These are phyloP conservation scores for Hemisphaericaspora lyxosophila DNA, from an alignment of 1,139 yeast species.

Conservation along the genomic window DNA sequence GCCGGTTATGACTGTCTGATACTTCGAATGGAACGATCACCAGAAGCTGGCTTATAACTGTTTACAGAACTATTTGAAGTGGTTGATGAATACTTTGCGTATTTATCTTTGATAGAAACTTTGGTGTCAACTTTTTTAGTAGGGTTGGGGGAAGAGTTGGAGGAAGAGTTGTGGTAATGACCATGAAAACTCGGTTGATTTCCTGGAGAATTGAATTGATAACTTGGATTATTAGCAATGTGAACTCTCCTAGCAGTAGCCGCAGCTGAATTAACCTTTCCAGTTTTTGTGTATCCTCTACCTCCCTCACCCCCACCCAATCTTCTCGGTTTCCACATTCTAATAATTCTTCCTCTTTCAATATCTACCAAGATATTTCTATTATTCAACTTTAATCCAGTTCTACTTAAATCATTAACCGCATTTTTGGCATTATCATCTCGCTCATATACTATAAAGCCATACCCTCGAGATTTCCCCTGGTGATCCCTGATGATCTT, in stretches of 20 bases:
- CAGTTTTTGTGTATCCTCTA: slow-evolving; percentile 49
- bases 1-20: slow-evolving; percentile 17
- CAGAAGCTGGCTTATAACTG: slow-evolving; percentile 13
- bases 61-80: slow-evolving; percentile 3
- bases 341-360: slow-evolving; percentile 75
- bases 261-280: slow-evolving; percentile 47
- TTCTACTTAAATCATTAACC: slow-evolving; percentile 56
- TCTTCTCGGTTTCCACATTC: slow-evolving; percentile 79
- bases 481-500: slow-evolving; percentile 62
- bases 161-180: not conserved
- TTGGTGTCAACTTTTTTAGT: slow-evolving; percentile 7
- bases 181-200: not conserved
- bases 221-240: slow-evolving; percentile 16
- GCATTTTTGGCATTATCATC: slow-evolving; percentile 61
- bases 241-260: slow-evolving; percentile 43
- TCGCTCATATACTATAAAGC: slow-evolving; percentile 70
- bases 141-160: no score
- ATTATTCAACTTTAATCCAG: slow-evolving; percentile 37
- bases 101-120: slow-evolving; percentile 30
- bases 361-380: slow-evolving; percentile 71
- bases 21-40: slow-evolving; percentile 24
- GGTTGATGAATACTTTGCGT: slow-evolving; percentile 27
- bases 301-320: slow-evolving; percentile 71
- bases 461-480: slow-evolving; percentile 76
- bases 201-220: slow-evolving; percentile 1